phyloP scores from a whole-genome alignment of 164 flowering plant species.

The Piper betle region DNA sequence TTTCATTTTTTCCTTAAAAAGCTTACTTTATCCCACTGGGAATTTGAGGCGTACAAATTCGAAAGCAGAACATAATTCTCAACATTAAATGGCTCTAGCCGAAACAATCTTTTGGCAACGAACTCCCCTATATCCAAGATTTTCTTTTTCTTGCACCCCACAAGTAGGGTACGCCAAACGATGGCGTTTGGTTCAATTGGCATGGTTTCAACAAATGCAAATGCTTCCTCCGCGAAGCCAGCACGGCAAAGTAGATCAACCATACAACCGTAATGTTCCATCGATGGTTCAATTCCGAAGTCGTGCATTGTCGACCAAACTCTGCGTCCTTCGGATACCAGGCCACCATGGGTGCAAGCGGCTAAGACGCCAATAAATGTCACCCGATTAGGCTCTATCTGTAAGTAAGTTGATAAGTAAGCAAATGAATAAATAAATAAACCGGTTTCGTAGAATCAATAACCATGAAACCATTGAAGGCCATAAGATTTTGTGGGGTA shows the following conservation, averaged over 20 bases:
- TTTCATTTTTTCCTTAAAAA: constrained; percentile 30
- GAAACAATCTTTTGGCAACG: constrained; percentile 23
- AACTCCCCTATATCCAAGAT: constrained; percentile 18
- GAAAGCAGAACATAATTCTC: constrained; percentile 34
- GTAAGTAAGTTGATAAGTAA: too few relatives aligned
- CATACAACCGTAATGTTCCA: constrained; percentile 47
- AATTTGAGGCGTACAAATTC: constrained; percentile 24
- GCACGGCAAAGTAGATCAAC: constrained; percentile 38
- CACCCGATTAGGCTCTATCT: constrained; percentile 30
- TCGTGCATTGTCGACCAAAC: constrained; percentile 27
- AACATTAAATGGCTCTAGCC: constrained; percentile 29
- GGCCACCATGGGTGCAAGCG: constrained; percentile 37
- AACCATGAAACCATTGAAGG: too few relatives aligned
- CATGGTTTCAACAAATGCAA: constrained; percentile 19
- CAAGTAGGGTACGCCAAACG: constrained; percentile 35
- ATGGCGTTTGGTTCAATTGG: constrained; percentile 19
- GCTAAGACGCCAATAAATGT: constrained; percentile 33
- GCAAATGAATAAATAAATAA: too few relatives aligned
- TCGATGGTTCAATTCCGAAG: constrained; percentile 22
- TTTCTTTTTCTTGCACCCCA: constrained; percentile 22
- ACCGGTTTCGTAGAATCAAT: too few relatives aligned
- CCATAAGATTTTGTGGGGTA: too few relatives aligned
- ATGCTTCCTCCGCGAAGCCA: constrained; percentile 24
- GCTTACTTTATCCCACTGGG: constrained; percentile 27
- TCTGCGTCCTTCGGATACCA: constrained; percentile 21